Evolutionary conservation across 1,284 basidiomycete species (phyloP), one percentile per base, ranked within the genome.

Genomic region (Ganoderma meredithae): DNA sequence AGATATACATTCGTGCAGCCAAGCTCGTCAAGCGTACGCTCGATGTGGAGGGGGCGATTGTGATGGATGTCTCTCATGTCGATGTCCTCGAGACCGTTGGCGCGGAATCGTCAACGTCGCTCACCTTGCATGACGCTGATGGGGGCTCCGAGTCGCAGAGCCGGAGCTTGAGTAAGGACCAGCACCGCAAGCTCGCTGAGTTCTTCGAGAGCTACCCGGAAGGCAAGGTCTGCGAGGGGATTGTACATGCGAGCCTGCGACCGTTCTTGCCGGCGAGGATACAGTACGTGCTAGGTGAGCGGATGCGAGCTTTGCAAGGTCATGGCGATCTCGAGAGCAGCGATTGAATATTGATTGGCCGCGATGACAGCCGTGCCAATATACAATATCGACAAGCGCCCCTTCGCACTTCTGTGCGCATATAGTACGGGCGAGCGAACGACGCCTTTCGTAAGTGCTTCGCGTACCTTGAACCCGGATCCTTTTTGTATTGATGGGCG

Each of bases 311-410:
- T 25, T 41, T 44, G 52, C 22, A 43, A 19, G 12, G 10, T 25
- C 44, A 62, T 22, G 33, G 31, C 6, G 22, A 13, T 19, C 43
- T 7, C 27, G 19, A 44, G 43, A 62, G 15, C 43, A n/a, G n/a
- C 36, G 39, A 27, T 53, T 62, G 67, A 64, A 62, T 25, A 27
- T 53, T 63, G 67, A 64, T 63, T 25, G 40, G n/a, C 39, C 44
- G 36, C 36, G 4, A 33, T 36, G n/a, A 27, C 67, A 94, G 93
- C 90, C 64, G 94, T 97, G 22, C 97, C 96, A 1, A 93, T 98
- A 61, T 97, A 95, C 79, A 97, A 97, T 71, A 90, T 98, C 65
- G 95, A 98, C 82, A 95, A 96, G 80, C 90, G 93, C 65, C 96
- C 96, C 0, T 98, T 98, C 76, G 95, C 95, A 2, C 80, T 99